Conservation (phyloP, 108 stramenopile species). For the Skeletonema marinoi region DNA sequence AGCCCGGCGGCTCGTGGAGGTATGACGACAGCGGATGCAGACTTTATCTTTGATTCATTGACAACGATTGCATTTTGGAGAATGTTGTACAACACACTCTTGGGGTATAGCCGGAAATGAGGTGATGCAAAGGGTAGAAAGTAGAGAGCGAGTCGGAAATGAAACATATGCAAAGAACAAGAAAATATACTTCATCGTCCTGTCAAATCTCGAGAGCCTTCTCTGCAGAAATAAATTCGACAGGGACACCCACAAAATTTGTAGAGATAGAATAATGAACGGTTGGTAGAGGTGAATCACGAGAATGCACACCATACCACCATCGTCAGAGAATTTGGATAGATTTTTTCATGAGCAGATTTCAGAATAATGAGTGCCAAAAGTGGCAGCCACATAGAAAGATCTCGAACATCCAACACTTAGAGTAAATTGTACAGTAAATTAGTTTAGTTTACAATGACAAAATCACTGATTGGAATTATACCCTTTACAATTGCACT, state of each 20-base stretch:
- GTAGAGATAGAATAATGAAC: neutral
- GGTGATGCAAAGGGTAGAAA: neutral
- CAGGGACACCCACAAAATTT: neutral
- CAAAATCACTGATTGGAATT: neutral
- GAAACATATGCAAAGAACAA: neutral
- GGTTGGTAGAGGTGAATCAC: neutral
- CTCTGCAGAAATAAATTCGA: neutral
- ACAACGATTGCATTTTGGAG: conserved; percentile 76
- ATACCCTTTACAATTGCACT: neutral
- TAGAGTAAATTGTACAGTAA: neutral
- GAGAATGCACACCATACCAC: neutral
- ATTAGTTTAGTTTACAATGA: neutral
- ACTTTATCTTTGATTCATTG: conserved; percentile 76
- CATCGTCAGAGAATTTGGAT: neutral
- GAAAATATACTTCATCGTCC: neutral
- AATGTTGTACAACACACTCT: conserved; percentile 58
- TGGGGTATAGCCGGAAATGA: conserved; percentile 36
- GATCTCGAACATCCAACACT: neutral
- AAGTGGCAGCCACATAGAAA: neutral
- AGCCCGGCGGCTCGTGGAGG: conserved; percentile 17
- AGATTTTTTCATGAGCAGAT: neutral
- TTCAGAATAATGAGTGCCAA: neutral
- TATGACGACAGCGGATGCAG: conserved; percentile 70
- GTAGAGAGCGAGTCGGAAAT: neutral
- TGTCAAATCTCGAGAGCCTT: neutral